Conservation (phyloP, 495 filamentous ascomycete genomes). For the Tuber borchii region DNA sequence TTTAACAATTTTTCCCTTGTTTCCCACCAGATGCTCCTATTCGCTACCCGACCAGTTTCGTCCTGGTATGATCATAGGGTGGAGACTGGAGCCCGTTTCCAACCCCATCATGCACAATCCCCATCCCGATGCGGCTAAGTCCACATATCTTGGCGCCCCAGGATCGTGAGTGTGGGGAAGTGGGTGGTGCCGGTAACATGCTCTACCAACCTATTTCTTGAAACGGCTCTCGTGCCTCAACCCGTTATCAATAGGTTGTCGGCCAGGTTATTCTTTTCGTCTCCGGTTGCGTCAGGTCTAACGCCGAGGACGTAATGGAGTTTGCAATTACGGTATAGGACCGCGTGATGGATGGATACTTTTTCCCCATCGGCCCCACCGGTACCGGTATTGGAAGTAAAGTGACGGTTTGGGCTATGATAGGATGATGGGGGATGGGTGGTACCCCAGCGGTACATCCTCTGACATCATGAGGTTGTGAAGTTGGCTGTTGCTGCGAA, state of each 20-base stretch:
- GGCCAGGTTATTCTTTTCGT: background rate
- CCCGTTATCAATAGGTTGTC: background rate
- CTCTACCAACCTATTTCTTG: background rate
- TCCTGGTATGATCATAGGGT: too few species aligned
- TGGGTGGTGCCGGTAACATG: background rate
- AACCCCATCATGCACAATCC: background rate
- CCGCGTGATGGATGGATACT: background rate
- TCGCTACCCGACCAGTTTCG: too few species aligned
- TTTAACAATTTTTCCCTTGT: too few species aligned
- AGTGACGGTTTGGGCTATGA: background rate
- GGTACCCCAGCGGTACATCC: background rate
- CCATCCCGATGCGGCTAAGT: background rate
- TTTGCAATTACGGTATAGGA: background rate
- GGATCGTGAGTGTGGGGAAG: background rate
- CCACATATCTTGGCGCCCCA: background rate
- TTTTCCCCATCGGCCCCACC: background rate
- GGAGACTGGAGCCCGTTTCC: background rate
- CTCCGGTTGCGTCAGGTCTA: background rate
- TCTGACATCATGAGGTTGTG: background rate
- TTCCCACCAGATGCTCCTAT: too few species aligned
- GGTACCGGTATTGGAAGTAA: background rate
- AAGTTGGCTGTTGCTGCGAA: background rate
- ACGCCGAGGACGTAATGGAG: background rate
- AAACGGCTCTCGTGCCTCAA: background rate
- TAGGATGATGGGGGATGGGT: background rate